These are phyloP conservation scores for Penicillium simplicissimum DNA, from an alignment of 495 filamentous ascomycete species.

Conservation along the genomic window DNA sequence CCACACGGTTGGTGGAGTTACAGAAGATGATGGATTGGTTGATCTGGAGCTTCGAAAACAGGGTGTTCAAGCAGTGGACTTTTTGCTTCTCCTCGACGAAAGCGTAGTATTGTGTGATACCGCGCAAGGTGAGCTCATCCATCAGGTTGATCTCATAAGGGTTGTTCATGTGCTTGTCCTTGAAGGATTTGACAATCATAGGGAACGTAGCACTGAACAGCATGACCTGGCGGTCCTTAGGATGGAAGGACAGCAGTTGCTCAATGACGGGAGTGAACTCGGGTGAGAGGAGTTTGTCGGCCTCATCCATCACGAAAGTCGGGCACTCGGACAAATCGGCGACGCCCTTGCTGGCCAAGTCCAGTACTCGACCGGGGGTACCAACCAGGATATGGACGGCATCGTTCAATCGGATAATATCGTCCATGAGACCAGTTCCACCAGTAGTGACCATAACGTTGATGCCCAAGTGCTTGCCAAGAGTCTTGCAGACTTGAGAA, in stretches of 20 bases:
- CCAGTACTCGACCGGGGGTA: slow-evolving; percentile 92
- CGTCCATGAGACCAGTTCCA: slow-evolving; percentile 90
- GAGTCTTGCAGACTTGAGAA: slow-evolving; percentile 96
- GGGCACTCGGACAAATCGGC: slow-evolving; percentile 95
- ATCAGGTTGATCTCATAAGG: slow-evolving; percentile 99
- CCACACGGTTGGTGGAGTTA: slow-evolving; percentile 98
- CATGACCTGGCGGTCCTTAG: slow-evolving; percentile 97
- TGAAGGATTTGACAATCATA: slow-evolving; percentile 92
- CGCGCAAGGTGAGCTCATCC: slow-evolving; percentile 97
- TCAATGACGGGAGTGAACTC: slow-evolving; percentile 98
- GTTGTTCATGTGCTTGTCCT: slow-evolving; percentile 94
- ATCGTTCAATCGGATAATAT: slow-evolving; percentile 92
- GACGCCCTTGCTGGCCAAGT: slow-evolving; percentile 90
- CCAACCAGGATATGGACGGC: slow-evolving; percentile 97
- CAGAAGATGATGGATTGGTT: slow-evolving; percentile 99
- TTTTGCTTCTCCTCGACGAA: slow-evolving; percentile 99
- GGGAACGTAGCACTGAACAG: slow-evolving; percentile 98
- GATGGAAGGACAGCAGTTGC: slow-evolving; percentile 88
- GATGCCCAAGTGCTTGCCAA: slow-evolving; percentile 93
- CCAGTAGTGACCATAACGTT: slow-evolving; percentile 99
- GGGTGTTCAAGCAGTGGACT: slow-evolving; percentile 97
- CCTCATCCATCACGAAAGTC: slow-evolving; percentile 99
- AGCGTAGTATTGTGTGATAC: slow-evolving; percentile 98
- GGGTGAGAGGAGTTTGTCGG: slow-evolving; percentile 92
- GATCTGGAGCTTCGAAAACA: slow-evolving; percentile 98